Percentiles rank a stretch among this genome's conserved stretches.
Evolutionary conservation across 305 asterid genomes (phyloP).

Genomic region (Plantago rigida): DNA sequence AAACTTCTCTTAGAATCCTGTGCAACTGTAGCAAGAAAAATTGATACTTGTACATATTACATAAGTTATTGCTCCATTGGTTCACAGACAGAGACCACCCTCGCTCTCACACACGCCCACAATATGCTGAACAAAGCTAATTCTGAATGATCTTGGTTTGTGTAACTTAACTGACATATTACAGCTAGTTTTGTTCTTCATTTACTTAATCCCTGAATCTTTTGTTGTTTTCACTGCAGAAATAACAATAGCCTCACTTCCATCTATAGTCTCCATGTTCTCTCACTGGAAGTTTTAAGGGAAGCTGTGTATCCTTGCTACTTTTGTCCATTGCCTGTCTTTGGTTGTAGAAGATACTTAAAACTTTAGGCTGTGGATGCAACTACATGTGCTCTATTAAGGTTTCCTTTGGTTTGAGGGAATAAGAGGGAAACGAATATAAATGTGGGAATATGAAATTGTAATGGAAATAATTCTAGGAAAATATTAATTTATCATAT

Average conservation of each 20-base stretch:
- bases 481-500: too few relatives aligned
- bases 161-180: conserved; percentile 6
- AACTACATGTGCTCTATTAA: background rate
- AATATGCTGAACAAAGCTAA: background rate
- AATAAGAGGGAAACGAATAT: too few relatives aligned
- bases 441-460: too few relatives aligned
- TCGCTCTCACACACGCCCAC: too few relatives aligned
- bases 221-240: conserved; percentile 41
- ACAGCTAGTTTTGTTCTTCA: conserved; percentile 13
- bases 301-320: conserved; percentile 96
- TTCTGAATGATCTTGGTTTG: conserved; percentile 2
- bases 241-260: conserved; percentile 42
- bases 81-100: too few relatives aligned
- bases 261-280: conserved; percentile 69
- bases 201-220: conserved; percentile 17
- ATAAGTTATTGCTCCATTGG: too few relatives aligned
- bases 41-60: background rate
- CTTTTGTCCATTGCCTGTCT: conserved; percentile 14
- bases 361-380: conserved; percentile 23
- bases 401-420: too few relatives aligned
- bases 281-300: conserved; percentile 85
- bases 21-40: background rate
- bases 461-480: too few relatives aligned
- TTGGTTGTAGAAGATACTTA: conserved; percentile 23
- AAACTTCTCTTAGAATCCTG: background rate